phyloP scores from a whole-genome alignment of 306 rosid species.

The barrel medic (Medicago truncatula) region DNA sequence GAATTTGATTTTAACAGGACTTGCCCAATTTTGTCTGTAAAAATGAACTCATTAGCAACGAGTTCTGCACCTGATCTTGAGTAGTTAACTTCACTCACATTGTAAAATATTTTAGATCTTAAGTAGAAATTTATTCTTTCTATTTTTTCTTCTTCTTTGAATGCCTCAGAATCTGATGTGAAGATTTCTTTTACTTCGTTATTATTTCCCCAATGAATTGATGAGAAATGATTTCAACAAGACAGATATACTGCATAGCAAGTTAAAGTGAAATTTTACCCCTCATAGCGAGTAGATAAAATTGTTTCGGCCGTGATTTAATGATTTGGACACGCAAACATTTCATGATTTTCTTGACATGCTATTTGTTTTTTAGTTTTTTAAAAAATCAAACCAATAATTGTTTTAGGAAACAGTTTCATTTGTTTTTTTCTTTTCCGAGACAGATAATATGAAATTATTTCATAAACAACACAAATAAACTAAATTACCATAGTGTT shows the following conservation, averaged over 20 bases:
- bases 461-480: background rate
- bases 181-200: background rate
- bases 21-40: conserved; percentile 57
- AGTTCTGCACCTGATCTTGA: conserved; percentile 43
- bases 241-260: no score
- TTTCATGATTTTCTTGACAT: no score
- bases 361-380: no score
- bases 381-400: no score
- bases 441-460: background rate
- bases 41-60: conserved; percentile 47
- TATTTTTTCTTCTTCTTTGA: conserved; percentile 29
- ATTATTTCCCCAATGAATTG: background rate
- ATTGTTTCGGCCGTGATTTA: no score
- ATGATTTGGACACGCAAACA: no score
- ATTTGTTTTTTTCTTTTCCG: background rate
- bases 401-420: background rate
- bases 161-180: background rate
- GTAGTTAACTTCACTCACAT: conserved; percentile 41
- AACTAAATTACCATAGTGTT: conserved; percentile 27
- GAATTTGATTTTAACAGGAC: conserved; percentile 47
- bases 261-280: no score
- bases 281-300: no score
- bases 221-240: no score
- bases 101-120: conserved; percentile 50
- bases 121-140: conserved; percentile 47